phyloP scores from a whole-genome alignment of 2,329 filamentous ascomycete species.

The Penicillium palitans region DNA sequence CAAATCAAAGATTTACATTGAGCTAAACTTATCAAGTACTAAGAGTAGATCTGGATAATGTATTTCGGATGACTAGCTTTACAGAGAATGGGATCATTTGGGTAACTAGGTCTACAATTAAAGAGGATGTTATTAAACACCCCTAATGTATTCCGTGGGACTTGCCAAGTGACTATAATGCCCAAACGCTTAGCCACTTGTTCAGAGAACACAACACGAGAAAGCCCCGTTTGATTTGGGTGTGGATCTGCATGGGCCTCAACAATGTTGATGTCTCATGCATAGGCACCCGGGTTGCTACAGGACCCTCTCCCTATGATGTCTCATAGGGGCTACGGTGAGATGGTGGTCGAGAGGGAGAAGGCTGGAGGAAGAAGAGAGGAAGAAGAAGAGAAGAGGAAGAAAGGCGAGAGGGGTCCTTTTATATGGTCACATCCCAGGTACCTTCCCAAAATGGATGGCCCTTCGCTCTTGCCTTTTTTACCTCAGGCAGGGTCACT shows the following conservation, averaged over 20 bases:
- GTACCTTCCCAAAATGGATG: background rate
- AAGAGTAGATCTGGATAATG: background rate
- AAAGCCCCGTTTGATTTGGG: background rate
- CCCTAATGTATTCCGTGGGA: background rate
- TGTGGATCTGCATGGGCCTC: background rate
- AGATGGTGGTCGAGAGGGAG: background rate
- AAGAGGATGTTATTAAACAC: background rate
- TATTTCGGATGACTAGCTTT: background rate
- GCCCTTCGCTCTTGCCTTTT: background rate
- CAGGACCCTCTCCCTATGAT: background rate
- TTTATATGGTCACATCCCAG: background rate
- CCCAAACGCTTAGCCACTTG: background rate
- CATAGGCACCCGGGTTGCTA: background rate
- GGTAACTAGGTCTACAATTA: background rate
- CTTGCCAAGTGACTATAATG: background rate
- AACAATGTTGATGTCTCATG: background rate
- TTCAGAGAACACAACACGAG: background rate
- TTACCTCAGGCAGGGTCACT: background rate
- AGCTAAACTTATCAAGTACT: background rate
- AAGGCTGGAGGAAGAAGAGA: too few species aligned
- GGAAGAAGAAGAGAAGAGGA: background rate
- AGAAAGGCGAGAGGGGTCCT: background rate
- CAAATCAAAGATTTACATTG: background rate
- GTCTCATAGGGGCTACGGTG: background rate
- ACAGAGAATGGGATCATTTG: background rate